Evolutionary conservation across 345 rosid species (phyloP), one percentile per base, ranked within the genome.

Genomic region (Erucastrum elatum): DNA sequence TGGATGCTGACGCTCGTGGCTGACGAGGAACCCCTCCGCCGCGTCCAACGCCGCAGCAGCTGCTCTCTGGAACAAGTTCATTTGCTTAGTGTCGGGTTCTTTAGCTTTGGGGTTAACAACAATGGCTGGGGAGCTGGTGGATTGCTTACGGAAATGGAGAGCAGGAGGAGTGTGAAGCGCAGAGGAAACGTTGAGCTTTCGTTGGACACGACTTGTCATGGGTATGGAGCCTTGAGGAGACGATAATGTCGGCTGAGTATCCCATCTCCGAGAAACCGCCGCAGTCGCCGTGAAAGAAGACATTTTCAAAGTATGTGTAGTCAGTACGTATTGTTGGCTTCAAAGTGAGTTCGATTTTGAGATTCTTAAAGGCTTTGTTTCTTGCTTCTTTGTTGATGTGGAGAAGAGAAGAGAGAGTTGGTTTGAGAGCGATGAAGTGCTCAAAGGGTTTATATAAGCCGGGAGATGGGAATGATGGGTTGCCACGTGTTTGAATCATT

Each of bases 41-140:
- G 81, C 80, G 66, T 93, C 90, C 12, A 93, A 79, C 5, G 90
- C 92, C 7, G 80, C 26, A 4, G 93, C 84, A 1, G 90, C 88
- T 4, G 86, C 85, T 76, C 71, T 85, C 56, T 90, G 98, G 8
- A 93, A 27, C 6, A 89, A 58, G 60, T 89, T 93, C 90, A 87
- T 83, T 11, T 80, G 78, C 10, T 71, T 86, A 9, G 75, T 44
- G 5, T 71, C 60, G 17, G 71, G 49, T 30, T 63, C 81, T 34
- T 34, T 81, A 39, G 12, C 16, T 44, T 41, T 73, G 15, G 77
- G 78, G 7, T 76, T 69, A 33, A 51, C 75, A 53, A 77, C 67
- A 77, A 83, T 49, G 77, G 79, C 71, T 58, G 84, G 66, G 5
- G 86, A 75, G 34, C 73, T 70, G n/a, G 85, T 41, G 37, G 51